phyloP scores from a whole-genome alignment of 208 protist species.

The Porcisia hertigi region DNA sequence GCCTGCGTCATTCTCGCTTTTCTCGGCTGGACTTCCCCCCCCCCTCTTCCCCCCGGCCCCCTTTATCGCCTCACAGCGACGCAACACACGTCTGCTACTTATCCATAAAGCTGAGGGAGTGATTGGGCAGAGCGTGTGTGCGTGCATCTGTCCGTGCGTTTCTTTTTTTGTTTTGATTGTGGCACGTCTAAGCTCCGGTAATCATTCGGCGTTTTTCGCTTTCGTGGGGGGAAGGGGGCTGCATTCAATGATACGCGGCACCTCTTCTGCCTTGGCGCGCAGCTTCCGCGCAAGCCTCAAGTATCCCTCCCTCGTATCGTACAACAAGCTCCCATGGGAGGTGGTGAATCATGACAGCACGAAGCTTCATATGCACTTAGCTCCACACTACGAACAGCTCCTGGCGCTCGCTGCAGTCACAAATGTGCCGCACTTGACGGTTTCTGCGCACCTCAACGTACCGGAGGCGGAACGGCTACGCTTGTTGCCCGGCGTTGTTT shows the following conservation, averaged over 20 bases:
- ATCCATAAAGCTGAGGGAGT: neutral
- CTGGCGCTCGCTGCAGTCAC: conserved; percentile 65
- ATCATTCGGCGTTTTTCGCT: no score
- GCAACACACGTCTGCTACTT: neutral
- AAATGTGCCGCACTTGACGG: conserved; percentile 54
- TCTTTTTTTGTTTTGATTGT: no score
- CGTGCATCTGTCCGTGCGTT: neutral
- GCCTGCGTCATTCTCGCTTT: no score
- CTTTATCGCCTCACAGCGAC: neutral
- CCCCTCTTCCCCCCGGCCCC: neutral
- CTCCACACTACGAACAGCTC: conserved; percentile 83
- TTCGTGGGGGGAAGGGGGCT: no score
- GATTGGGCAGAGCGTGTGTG: neutral
- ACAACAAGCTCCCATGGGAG: conserved; percentile 92
- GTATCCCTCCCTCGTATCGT: conserved; percentile 86
- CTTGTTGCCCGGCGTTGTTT: conserved; percentile 76
- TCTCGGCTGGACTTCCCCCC: neutral
- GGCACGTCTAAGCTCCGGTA: no score
- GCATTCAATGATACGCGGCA: conserved; percentile 39
- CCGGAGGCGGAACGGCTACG: conserved; percentile 53
- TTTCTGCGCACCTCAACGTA: conserved; percentile 39
- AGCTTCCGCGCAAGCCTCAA: conserved; percentile 79
- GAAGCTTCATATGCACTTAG: conserved; percentile 76
- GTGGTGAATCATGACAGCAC: conserved; percentile 71
- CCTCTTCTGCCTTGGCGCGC: conserved; percentile 26